A percentile compares a stretch with the other conserved stretches of the same genome.
Conservation (phyloP, 805 yeast genomes). For the Aciculoconidium aculeatum region DNA sequence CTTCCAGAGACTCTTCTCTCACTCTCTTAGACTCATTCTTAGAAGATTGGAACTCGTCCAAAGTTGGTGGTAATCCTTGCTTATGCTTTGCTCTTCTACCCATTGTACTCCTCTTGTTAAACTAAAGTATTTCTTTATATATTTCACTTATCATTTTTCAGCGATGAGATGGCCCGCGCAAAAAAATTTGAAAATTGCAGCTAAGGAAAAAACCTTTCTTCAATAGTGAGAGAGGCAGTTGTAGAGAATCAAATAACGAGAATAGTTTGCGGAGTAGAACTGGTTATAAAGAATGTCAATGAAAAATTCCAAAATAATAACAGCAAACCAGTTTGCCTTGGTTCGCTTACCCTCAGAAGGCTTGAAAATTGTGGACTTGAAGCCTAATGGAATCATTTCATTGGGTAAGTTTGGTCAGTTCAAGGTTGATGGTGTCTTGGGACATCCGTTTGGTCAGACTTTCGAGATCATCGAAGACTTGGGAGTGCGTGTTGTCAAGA, state of each 20-base stretch:
- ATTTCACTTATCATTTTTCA: too few relatives aligned
- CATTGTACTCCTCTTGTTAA: too few relatives aligned
- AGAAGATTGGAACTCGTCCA: slow-evolving; percentile 82
- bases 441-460: slow-evolving; percentile 81
- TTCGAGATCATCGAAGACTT: slow-evolving; percentile 71
- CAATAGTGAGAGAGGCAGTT: slow-evolving; percentile 1
- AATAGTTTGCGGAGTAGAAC: neutral
- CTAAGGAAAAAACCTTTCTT: too few relatives aligned
- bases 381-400: slow-evolving; percentile 53
- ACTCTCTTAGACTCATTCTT: slow-evolving; percentile 28
- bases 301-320: slow-evolving; percentile 22
- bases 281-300: slow-evolving; percentile 3
- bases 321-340: slow-evolving; percentile 50
- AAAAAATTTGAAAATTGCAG: slow-evolving; percentile 2
- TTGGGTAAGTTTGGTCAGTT: slow-evolving; percentile 93
- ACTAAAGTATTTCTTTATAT: too few relatives aligned
- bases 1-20: too few relatives aligned
- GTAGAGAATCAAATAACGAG: neutral
- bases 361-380: slow-evolving; percentile 63
- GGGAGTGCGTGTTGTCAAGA: slow-evolving; percentile 43
- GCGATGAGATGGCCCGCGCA: slow-evolving; percentile 5
- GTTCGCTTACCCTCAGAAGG: slow-evolving; percentile 79
- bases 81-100: slow-evolving; percentile 92
- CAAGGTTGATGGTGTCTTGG: slow-evolving; percentile 65
- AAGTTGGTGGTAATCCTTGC: slow-evolving; percentile 87